These are phyloP conservation scores for Metschnikowia amazonensis DNA, from an alignment of 805 yeast genomes.

Conservation along the genomic window DNA sequence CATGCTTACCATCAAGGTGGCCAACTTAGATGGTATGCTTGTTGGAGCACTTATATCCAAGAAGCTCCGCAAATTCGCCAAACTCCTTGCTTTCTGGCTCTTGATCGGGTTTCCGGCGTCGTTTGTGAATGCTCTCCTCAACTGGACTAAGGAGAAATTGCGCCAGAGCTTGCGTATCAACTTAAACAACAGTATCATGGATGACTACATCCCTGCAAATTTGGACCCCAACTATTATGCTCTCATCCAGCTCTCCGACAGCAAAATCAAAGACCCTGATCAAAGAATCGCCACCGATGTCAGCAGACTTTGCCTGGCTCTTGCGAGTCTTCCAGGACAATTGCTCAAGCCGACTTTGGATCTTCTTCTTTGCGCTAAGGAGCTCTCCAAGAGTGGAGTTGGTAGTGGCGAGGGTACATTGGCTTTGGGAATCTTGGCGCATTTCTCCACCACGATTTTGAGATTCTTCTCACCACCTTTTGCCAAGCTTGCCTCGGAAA, in stretches of 20 bases:
- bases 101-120: slow-evolving; percentile 83
- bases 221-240: slow-evolving; percentile 72
- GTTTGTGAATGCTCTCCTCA: slow-evolving; percentile 65
- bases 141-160: slow-evolving; percentile 55
- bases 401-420: slow-evolving; percentile 76
- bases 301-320: slow-evolving; percentile 64
- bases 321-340: slow-evolving; percentile 77
- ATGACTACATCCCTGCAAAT: slow-evolving; percentile 66
- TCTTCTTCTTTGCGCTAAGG: slow-evolving; percentile 73
- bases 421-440: slow-evolving; percentile 74
- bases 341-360: slow-evolving; percentile 80
- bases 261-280: slow-evolving; percentile 65
- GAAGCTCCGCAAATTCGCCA: slow-evolving; percentile 58
- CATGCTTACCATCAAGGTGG: slow-evolving; percentile 71
- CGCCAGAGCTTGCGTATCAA: slow-evolving; percentile 58
- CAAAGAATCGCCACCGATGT: slow-evolving; percentile 82
- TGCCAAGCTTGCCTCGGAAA: slow-evolving; percentile 70
- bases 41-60: slow-evolving; percentile 79
- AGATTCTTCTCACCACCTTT: slow-evolving; percentile 85
- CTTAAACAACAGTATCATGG: slow-evolving; percentile 61
- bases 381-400: slow-evolving; percentile 61
- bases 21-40: slow-evolving; percentile 78
- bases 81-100: slow-evolving; percentile 73
- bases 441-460: slow-evolving; percentile 69
- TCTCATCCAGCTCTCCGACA: slow-evolving; percentile 54